phyloP scores from a whole-genome alignment of 139 green algal genomes.

The Chlorella sp. region DNA sequence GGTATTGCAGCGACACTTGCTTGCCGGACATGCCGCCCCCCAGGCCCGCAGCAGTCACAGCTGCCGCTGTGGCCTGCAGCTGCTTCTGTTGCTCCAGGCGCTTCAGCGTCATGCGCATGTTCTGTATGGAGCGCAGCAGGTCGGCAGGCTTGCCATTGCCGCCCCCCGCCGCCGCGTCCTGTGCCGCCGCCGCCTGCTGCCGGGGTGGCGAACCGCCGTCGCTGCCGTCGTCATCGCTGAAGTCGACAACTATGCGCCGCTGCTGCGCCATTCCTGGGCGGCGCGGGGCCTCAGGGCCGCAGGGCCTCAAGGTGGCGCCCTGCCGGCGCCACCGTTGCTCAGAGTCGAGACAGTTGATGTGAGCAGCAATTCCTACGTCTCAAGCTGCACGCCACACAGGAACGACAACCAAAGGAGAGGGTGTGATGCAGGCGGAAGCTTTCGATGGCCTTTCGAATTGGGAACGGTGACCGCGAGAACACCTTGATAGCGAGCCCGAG shows the following conservation, averaged over 20 bases:
- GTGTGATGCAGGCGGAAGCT: too few species aligned
- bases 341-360: too few species aligned
- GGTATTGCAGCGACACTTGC: not conserved
- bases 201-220: not conserved
- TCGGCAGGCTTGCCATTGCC: conserved; percentile 8
- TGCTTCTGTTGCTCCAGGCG: conserved; percentile 28
- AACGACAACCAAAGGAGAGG: too few species aligned
- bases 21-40: not conserved
- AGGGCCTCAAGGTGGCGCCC: too few species aligned
- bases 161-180: not conserved
- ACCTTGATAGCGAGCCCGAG: too few species aligned
- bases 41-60: not conserved
- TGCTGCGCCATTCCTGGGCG: not conserved
- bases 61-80: not conserved
- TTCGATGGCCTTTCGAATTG: too few species aligned
- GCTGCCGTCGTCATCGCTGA: conserved; percentile 5
- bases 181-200: not conserved
- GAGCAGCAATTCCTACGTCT: too few species aligned
- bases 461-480: too few species aligned
- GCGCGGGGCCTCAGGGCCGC: too few species aligned
- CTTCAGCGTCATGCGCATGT: conserved; percentile 17
- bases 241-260: conserved; percentile 29
- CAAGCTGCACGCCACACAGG: too few species aligned
- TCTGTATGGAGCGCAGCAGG: conserved; percentile 27
- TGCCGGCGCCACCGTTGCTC: too few species aligned